Base-by-base conservation (phyloP, 805 yeast genomes). In the Yamadazyma takamatsuzukensis region DNA sequence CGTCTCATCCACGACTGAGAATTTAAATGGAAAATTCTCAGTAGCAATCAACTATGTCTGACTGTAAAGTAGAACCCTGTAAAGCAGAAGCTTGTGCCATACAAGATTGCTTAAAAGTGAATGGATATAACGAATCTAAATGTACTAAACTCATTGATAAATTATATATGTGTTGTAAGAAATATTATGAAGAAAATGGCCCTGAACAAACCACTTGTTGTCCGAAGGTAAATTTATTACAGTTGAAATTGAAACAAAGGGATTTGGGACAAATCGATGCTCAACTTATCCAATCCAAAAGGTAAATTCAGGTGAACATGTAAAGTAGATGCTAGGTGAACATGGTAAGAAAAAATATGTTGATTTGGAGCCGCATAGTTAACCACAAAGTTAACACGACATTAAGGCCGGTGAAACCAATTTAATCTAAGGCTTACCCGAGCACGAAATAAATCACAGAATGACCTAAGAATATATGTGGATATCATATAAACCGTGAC, bases 391-490 rank as follows among this genome's bases (percentile, higher is more conserved):
- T 71, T 74, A 81, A 68, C 80, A 68, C 64, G 62, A 60, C 45
- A 53, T 70, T 72, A 74, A 30, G 45, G 75, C 71, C 70, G 59
- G 27, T 55, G 56, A 59, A 70, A 70, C 74, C 65, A 49, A 49
- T 15, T 76, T 64, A 36, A 62, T 84, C 89, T 84, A 73, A 83
- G 93, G 83, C 84, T 67, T 64, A 83, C 93, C 93, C 93, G 89
- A 84, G 95, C 95, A 84, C 95, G 85, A 74, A 73, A 26, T 64
- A 43, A 55, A 59, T 56, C 68, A 59, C 69, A 60, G 33, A 54
- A 64, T 55, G 63, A 57, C 43, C 46, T 49, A 49, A 59, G 76
- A 59, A 52, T 65, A 64, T 61, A 66, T 64, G 76, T 65, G 50
- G 73, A 63, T 51, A 50, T 54, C 70, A 70, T 60, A 64, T 62